Base-by-base conservation (phyloP, 2,329 filamentous ascomycete genomes). In the Curvularia verruculosa region DNA sequence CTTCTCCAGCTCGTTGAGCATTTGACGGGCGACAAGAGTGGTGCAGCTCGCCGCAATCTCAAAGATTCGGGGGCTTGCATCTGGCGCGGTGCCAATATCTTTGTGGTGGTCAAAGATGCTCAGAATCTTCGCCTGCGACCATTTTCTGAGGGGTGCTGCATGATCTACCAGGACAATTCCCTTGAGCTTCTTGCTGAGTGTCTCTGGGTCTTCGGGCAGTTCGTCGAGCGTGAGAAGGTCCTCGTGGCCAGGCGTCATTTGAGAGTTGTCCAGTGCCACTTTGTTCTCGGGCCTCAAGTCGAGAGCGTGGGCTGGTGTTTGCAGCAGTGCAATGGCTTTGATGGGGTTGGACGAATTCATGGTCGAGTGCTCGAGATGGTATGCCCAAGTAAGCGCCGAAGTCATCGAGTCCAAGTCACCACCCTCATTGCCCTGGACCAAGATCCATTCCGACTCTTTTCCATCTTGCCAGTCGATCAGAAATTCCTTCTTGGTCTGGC, bases 101-200 rank as follows among this genome's bases (percentile, higher is more conserved):
- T 76, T 70, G 63, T 82, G 80, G 60, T 82, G 80, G 58, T 82
- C 80, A 49, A 82, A 78, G 52, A 82, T 79, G 63, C 73, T 77
- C 19, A 80, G 58, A n/a, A 81, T 77, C n/a, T 70, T 72, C 26
- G 79, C 79, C 3, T 74, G 67, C 19, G 62, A 64, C 80, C 80
- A 82, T 61, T 79, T 79, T 5, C 78, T 71, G 51, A 81, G 59
- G 5, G 80, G 79, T 9, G 64, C 63, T 0, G 76, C 69, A 50
- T 82, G 80, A 58, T 82, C 80, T 5, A 82, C 80, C 5, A 82
- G 64, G 1, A 81, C 72, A 29, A 82, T 79, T n/a, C 80, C 80
- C 40, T 72, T 75, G 39, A 82, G 69, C 58, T 79, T 78, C 18
- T 58, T 64, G 10, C 74, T 68, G 12, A 82, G 69, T 1, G 79